A percentile compares a stretch with the other conserved stretches of the same genome.
phyloP scores from a whole-genome alignment of 2,329 filamentous ascomycete genomes.

The Diaporthe eres region DNA sequence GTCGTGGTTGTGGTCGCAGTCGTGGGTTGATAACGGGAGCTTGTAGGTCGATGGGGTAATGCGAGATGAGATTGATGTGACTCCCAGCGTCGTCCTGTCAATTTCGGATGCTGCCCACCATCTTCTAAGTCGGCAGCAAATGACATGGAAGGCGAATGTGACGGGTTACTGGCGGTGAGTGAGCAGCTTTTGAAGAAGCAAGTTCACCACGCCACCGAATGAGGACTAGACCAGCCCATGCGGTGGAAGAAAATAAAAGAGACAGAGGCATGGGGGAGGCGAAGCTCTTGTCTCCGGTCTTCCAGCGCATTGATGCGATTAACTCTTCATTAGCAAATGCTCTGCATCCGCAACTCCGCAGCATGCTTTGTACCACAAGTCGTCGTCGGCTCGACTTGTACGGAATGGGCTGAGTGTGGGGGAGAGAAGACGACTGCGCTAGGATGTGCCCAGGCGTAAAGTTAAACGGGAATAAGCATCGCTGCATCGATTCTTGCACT shows the following conservation, averaged over 20 bases:
- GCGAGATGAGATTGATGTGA: conserved; percentile 28
- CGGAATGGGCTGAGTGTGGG: background rate
- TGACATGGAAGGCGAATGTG: conserved; percentile 22
- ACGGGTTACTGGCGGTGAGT: conserved; percentile 27
- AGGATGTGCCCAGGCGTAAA: conserved; percentile 20
- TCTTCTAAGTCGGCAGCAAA: conserved; percentile 4
- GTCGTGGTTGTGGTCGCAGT: background rate
- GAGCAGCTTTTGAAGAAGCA: conserved; percentile 15
- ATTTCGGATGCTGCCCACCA: conserved; percentile 23
- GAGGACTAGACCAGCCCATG: background rate
- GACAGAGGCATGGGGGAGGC: background rate
- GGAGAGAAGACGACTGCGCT: background rate
- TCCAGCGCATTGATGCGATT: background rate
- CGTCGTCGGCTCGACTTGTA: background rate
- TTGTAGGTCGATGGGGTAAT: conserved; percentile 16
- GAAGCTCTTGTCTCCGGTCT: background rate
- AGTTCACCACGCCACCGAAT: background rate
- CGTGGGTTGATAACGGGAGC: background rate
- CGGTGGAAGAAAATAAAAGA: background rate
- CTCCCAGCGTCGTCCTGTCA: conserved; percentile 16
- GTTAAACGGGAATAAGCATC: conserved; percentile 38
- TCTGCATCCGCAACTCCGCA: background rate
- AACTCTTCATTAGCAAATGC: background rate
- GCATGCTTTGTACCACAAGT: background rate
- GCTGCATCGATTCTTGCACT: conserved; percentile 5